A percentile compares a stretch with the other conserved stretches of the same genome.
These are phyloP conservation scores for Epichloe aotearoae DNA, from an alignment of 2,329 filamentous ascomycete genomes.

Conservation along the genomic window DNA sequence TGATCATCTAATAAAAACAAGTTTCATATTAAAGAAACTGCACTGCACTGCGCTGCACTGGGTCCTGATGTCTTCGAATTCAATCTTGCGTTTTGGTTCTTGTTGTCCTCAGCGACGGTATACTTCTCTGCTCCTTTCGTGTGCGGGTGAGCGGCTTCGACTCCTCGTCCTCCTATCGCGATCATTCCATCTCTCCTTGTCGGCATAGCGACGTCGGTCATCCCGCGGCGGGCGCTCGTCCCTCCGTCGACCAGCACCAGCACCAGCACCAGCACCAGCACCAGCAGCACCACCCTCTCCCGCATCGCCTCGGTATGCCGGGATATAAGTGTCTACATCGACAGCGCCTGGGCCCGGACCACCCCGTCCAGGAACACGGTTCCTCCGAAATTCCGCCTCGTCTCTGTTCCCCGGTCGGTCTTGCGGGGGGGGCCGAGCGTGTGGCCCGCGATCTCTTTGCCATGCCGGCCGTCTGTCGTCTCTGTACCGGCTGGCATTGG, in stretches of 20 bases:
- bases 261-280: constrained; percentile 14
- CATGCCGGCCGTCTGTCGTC: constrained; percentile 40
- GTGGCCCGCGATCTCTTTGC: constrained; percentile 39
- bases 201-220: constrained; percentile 20
- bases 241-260: constrained; percentile 20
- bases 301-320: constrained; percentile 26
- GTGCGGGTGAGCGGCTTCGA: constrained; percentile 26
- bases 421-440: constrained; percentile 35
- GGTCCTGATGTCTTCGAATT: neutral
- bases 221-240: constrained; percentile 21
- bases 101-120: constrained; percentile 32
- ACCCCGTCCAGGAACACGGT: constrained; percentile 20
- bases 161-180: constrained; percentile 28
- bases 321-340: constrained; percentile 38
- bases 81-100: neutral
- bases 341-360: constrained; percentile 1
- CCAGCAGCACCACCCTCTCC: constrained; percentile 17
- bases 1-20: neutral
- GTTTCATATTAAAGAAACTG: neutral
- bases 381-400: constrained; percentile 27
- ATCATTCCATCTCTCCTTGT: constrained; percentile 25
- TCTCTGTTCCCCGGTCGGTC: constrained; percentile 18
- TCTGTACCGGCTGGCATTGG: constrained; percentile 32
- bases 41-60: too few species aligned
- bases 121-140: constrained; percentile 28